Base-by-base conservation (phyloP, 2,329 filamentous ascomycete species). In the Monosporascus sp. region DNA sequence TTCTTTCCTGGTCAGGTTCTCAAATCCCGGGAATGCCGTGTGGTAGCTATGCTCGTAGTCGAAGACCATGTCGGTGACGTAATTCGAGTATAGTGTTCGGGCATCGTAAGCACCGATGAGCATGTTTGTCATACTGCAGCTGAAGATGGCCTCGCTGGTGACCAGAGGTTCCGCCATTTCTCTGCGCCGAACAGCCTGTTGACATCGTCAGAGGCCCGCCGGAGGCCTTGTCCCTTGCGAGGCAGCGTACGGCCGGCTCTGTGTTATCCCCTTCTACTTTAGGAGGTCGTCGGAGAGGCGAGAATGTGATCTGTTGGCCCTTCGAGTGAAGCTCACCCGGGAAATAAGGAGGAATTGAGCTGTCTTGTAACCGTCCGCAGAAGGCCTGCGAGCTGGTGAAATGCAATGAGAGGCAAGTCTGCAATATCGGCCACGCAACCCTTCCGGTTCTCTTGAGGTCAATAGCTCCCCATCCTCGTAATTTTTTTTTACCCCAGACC, bases 41-140 rank as follows among this genome's bases (percentile, higher is more conserved):
- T 61, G 50, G 44, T 63, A 63, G 11, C 62, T 59, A 48, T 65
- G 62, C 51, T 65, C 62, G 50, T 63, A 62, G 49, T 57, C 64
- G 47, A 65, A 65, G 3, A 46, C 62, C 55, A 62, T 59, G 49
- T 65, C 63, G 11, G 55, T 57, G 24, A 52, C 54, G 51, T 61
- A 63, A 40, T 64, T 63, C 11, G 63, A 65, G 41, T 55, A 63
- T 37, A 63, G 38, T n/a, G 61, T 63, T 31, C 46, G 40, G n/a
- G 53, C 37, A 51, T 64, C 60, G 53, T 53, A 49, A 14, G 62
- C 60, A 26, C 60, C 63, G 14, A 65, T 56, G 24, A 62, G 50
- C 37, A 63, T 52, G 49, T 55, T 60, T 9, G 61, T 47, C 22
- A 64, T 52, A 7, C 59, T 59, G 35, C 53, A 56, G 15, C 62